Evolutionary conservation across 345 rosid species (phyloP), one percentile per base, ranked within the genome.

Genomic region (Carallia brachiata): DNA sequence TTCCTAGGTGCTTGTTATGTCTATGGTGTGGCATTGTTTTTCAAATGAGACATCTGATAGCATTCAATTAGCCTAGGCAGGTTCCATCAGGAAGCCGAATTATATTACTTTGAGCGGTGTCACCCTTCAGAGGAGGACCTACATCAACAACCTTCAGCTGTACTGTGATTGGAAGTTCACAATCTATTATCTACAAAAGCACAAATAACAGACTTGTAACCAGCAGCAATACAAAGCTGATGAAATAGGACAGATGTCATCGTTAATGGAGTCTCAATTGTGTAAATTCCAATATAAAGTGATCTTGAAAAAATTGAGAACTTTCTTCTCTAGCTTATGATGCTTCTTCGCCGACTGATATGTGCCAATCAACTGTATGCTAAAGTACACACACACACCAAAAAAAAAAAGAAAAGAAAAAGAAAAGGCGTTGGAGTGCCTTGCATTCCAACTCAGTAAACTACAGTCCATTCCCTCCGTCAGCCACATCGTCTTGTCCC

Each of bases 391-490:
- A 55, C 37, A 40, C 48, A 39, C 5, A 5, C 5, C 5, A 36
- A 36, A 9, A 40, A 40, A 40, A 9, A 40, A 40, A 40, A 2
- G 2, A 2, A 40, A 8, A 2, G 1, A 0, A 44, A 44, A 12
- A 12, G 12, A 44, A 44, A 44, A 44, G 12, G 47, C 13, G 2
- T 10, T 2, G 8, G 44, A 1, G 12, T 0, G 2, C 76, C 91
- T 91, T 81, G 91, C 97, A 16, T 88, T 92, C 96, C 97, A 95
- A 62, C 84, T 90, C 1, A 91, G 73, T 81, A 91, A 68, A 79
- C 62, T 87, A 84, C 99, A 91, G 69, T 91, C 92, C 95, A 88
- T 81, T 71, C 97, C 98, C 80, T 94, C 98, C 80, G 86, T 94
- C 66, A 91, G 83, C 85, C 86, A 94, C 83, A 83, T 88, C 23